Evolutionary conservation across 352 stramenopile genomes (phyloP), one percentile per base, ranked within the genome.

Genomic region (Globisporangium splendens): DNA sequence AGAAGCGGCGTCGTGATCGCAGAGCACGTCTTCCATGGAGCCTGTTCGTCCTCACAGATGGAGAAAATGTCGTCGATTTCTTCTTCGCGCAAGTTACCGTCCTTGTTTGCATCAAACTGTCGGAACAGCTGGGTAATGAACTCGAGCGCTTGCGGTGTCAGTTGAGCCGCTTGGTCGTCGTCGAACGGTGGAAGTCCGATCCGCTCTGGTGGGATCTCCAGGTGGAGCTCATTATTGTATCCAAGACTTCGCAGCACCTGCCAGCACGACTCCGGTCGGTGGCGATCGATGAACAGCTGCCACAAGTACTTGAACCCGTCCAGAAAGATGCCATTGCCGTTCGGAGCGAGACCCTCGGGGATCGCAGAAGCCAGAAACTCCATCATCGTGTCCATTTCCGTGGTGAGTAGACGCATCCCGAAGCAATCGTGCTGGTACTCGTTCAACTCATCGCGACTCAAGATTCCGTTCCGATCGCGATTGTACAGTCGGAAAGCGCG

Each of bases 371-470:
- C 73, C 21, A 95, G 70, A 54, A 90, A 90, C 33, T 95, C 85
- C 62, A 95, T 81, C 68, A 96, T 77, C 15, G 83, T 92, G 63
- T 96, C 84, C 54, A 94, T 94, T 62, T 96, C 87, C 10, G 74
- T 73, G 2, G 77, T 70, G 33, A 94, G 70, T 62, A 96, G 69
- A 5, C 80, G 78, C 59, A 93, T 88, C 10, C 82, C 79, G 65
- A 95, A 96, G 64, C 85, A 96, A 55, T 90, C 81, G 43, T 93
- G 79, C 65, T 96, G 88, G 56, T 95, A 96, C 48, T 93, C 80
- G 49, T 96, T 96, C 24, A 96, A 70, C 56, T 96, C 88, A 14
- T 93, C 80, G 8, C 89, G 80, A 53, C 70, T 95, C 17, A 96
- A 68, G 21, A 95, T 71, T 0, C 88, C 88, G 43, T 83, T 88